Evolutionary conservation across 345 rosid genomes (phyloP), one percentile per base, ranked within the genome.

Genomic region (Punica granatum): DNA sequence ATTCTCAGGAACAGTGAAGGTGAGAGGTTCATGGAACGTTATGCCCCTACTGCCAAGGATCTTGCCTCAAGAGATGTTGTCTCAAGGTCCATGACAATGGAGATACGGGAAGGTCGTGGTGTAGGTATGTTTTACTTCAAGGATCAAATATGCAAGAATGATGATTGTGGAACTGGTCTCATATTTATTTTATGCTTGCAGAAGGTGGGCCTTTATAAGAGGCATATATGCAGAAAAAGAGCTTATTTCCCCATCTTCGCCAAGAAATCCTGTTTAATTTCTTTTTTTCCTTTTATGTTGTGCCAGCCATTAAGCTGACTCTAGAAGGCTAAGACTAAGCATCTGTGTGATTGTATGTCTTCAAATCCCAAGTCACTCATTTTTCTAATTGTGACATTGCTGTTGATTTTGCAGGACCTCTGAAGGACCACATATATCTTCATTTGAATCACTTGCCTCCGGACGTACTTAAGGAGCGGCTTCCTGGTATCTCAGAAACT

Each of bases 51-150:
- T 28, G 99, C 99, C 62, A 94, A 94, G 77, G 99, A 94, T 86
- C 99, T 94, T 82, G 99, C 99, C 43, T 94, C 99, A 70, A 86
- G 99, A 79, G 99, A 94, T 82, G 96, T 94, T 71, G 99, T 94
- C 74, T 94, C 99, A 33, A 85, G 99, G 75, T 94, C 99, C 67
- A 94, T 94, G 99, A 94, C 99, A 49, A 89, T 94, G 96, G 99
- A 94, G 82, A 94, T 94, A 64, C 83, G 99, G 70, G 99, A 94
- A 79, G 99, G 99, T 64, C 97, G 96, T 77, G 99, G 99, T 75
- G 97, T 94, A 79, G 99, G 99, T 94, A 91, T 70, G 87, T 37
- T 74, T 51, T n/a, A n/a, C n/a, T 64, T 12, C 36, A 65, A 53
- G 51, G 67, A 59, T 63, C 61, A 63, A 0, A 67, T 42, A 15